Evolutionary conservation across 176 grass and related monocot species (phyloP).

Genomic region (Guadua angustifolia): DNA sequence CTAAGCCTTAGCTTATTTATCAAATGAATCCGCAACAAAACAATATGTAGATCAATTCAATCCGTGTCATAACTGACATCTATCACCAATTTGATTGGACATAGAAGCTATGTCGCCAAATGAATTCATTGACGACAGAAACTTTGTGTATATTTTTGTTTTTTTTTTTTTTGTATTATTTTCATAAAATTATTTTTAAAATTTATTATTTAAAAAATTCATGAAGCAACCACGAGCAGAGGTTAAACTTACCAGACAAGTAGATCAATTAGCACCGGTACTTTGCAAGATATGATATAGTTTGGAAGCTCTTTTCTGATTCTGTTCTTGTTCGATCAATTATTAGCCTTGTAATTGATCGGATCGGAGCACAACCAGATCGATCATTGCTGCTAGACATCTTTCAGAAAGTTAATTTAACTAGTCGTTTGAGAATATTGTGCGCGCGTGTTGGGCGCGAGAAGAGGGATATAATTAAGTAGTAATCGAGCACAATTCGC

Average conservation of each 20-base stretch:
- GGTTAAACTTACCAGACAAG: background rate
- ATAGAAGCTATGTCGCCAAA: no score
- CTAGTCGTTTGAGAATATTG: background rate
- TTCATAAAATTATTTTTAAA: no score
- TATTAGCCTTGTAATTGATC: constrained; percentile 10
- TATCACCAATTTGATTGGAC: no score
- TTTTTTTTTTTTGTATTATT: no score
- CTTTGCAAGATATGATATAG: constrained; percentile 23
- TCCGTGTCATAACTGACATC: no score
- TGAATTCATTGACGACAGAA: no score
- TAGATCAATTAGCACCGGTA: constrained; percentile 9
- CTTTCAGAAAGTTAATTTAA: background rate
- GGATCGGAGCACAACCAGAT: background rate
- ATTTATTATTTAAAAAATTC: no score
- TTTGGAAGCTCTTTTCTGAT: background rate
- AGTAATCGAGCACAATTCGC: background rate
- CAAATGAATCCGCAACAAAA: no score
- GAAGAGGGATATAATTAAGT: background rate
- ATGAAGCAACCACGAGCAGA: background rate
- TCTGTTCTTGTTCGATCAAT: constrained; percentile 32
- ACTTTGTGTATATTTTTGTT: no score
- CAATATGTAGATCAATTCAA: no score
- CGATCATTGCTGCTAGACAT: background rate
- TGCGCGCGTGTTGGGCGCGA: background rate
- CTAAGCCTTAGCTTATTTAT: no score